Base-by-base conservation (phyloP, 306 rosid species). In the Cicer yamashitae region DNA sequence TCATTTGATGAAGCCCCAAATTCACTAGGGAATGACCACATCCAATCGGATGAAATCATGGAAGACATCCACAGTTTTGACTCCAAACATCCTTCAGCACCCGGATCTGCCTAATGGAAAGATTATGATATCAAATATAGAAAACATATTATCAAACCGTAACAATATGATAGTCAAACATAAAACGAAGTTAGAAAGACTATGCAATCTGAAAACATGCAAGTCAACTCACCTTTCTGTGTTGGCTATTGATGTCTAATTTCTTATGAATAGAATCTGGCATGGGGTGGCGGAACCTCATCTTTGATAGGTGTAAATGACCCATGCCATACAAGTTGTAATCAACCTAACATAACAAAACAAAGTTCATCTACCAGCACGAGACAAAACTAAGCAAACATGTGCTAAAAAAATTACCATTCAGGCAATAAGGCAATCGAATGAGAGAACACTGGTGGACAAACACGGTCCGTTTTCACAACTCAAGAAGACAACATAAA, bases 251-350 rank as follows among this genome's bases (percentile, higher is more conserved):
- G 68, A 43, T 39, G 73, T 73, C 47, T 53, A 66, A 81, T 78
- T 80, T 91, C 73, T 74, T 70, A 38, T 41, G 72, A 40, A 79
- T 50, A 78, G 82, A 84, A 77, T 84, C 89, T 22, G 88, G 94
- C 43, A 90, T 69, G 53, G 93, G 96, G 74, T 79, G 86, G 72
- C 97, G 92, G 40, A 94, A 94, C 82, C 87, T 88, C 88, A 94
- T 78, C 81, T 91, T 94, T 47, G 90, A 88, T 65, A 89, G 75
- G 80, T 94, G 96, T 76, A 94, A 73, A 77, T 83, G 92, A 61
- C 97, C 90, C 98, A 94, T 94, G 83, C 98, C 98, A 67, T 88
- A 87, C 86, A 93, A 86, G 79, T 87, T 84, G 79, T 84, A 79
- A 67, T 87, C 90, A 61, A 84, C 74, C 90, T 87, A 70, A 57